Evolutionary conservation across 2,329 filamentous ascomycete genomes (phyloP).

Genomic region (Penicillium brevicompactum): DNA sequence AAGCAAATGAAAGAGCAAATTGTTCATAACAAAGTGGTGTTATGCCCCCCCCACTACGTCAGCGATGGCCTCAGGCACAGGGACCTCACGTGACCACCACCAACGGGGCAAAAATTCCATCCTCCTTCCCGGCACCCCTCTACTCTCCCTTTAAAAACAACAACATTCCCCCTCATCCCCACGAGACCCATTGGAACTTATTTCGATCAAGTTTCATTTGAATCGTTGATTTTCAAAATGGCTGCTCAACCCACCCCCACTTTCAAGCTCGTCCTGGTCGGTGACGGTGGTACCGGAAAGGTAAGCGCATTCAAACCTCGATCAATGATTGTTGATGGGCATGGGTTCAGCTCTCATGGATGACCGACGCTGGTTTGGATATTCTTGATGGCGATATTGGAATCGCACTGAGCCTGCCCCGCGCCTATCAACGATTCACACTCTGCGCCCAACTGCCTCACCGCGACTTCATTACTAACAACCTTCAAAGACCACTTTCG

Average conservation of each 20-base stretch:
- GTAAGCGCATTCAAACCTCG: conserved; percentile 55
- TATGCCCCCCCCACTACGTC: conserved; percentile 22
- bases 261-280: conserved; percentile 99
- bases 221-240: conserved; percentile 54
- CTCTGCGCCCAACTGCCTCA: conserved; percentile 25
- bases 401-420: conserved; percentile 13
- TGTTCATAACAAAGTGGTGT: not conserved
- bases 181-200: conserved; percentile 18
- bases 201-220: conserved; percentile 12
- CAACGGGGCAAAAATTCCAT: conserved; percentile 34
- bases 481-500: conserved; percentile 78
- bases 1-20: too few relatives aligned
- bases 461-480: conserved; percentile 26
- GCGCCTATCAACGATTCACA: conserved; percentile 30
- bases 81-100: conserved; percentile 19
- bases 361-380: not conserved
- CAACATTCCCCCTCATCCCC: conserved; percentile 24
- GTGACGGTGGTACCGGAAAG: conserved; percentile 99
- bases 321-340: conserved; percentile 6
- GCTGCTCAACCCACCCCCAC: conserved; percentile 67
- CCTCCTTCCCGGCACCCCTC: conserved; percentile 29
- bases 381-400: not conserved
- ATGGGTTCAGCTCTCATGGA: not conserved
- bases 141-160: conserved; percentile 24
- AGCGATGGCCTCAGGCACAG: conserved; percentile 19